Evolutionary conservation across 805 yeast genomes (phyloP), one percentile per base, ranked within the genome.

Genomic region (Wickerhamomyces mucosus): DNA sequence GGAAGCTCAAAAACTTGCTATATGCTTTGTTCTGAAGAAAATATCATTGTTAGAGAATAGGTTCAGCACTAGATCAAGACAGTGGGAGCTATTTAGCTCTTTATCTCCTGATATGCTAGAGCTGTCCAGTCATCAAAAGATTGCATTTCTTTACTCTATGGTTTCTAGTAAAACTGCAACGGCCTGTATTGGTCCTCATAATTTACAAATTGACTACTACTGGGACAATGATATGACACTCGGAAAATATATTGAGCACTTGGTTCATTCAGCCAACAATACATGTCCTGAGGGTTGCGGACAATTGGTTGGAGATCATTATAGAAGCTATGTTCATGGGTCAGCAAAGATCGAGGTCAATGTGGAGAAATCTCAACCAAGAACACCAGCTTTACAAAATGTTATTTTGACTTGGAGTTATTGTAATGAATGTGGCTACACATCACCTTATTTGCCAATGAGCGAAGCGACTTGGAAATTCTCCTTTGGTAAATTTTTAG

Each of bases 401-500:
- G 75, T 77, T 10, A 75, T 94, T 26, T 58, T 86, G 33, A 79
- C 88, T 62, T 92, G 98, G 98, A 82, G 94, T 50, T 75, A 69
- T 42, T 92, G 99, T 53, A 82, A 79, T 35, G 66, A 64, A 30
- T 92, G 99, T 53, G 71, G 75, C 11, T 69, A 66, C 22, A 64
- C 78, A 0, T 76, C 94, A 3, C 92, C 96, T 0, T 75, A 80
- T 6, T 58, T 78, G 11, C 82, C 83, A 14, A 74, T 94, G 78
- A 80, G 82, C 45, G 89, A 85, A 29, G 76, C 76, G 24, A 77
- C 96, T 0, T 88, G 94, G 78, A 85, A 78, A 47, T 78, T 77
- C 41, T 89, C 97, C 0, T 78, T 92, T 55, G 98, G 97, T 1
- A 94, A 94, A 50, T 92, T 82, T 50, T 60, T 92, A 16, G 97